Percentiles rank a stretch among this genome's conserved stretches.
These are phyloP conservation scores for Leishmania major DNA, from an alignment of 208 protist genomes.

Conservation along the genomic window DNA sequence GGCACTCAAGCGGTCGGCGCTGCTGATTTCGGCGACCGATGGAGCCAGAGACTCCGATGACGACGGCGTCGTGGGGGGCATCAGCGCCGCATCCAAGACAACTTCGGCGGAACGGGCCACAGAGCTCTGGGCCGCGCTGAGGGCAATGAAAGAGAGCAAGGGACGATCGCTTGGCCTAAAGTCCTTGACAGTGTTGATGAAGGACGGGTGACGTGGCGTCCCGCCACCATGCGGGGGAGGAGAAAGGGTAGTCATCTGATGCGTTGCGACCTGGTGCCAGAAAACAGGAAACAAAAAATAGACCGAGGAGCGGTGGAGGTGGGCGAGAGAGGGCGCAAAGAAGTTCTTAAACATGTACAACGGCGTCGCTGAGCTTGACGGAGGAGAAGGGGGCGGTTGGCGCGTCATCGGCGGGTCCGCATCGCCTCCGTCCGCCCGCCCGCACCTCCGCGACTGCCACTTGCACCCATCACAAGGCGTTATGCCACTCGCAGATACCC, in stretches of 20 bases:
- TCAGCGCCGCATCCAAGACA: constrained; percentile 33
- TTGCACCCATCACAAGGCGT: not conserved
- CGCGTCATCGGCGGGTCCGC: not conserved
- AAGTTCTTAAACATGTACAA: not conserved
- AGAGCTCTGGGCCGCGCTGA: constrained; percentile 35
- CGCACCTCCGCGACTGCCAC: not conserved
- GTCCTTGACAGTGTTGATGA: not conserved
- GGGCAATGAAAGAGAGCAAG: constrained; percentile 47
- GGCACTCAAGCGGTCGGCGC: not conserved
- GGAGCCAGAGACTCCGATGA: not conserved
- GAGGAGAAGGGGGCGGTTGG: not conserved
- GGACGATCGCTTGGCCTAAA: constrained; percentile 34
- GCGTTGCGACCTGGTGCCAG: not conserved
- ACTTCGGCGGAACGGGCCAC: constrained; percentile 22
- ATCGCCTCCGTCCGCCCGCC: not conserved
- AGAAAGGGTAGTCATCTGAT: not conserved
- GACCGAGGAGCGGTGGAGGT: not conserved
- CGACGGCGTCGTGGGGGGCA: not conserved
- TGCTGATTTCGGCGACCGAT: not conserved
- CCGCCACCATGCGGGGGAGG: not conserved
- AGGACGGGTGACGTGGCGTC: not conserved
- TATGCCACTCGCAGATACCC: not conserved
- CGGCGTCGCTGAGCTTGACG: not conserved
- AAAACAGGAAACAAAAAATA: not conserved
- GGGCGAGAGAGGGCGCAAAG: not conserved